phyloP scores from a whole-genome alignment of 768 basidiomycete species.

The Kwoniella europaea region DNA sequence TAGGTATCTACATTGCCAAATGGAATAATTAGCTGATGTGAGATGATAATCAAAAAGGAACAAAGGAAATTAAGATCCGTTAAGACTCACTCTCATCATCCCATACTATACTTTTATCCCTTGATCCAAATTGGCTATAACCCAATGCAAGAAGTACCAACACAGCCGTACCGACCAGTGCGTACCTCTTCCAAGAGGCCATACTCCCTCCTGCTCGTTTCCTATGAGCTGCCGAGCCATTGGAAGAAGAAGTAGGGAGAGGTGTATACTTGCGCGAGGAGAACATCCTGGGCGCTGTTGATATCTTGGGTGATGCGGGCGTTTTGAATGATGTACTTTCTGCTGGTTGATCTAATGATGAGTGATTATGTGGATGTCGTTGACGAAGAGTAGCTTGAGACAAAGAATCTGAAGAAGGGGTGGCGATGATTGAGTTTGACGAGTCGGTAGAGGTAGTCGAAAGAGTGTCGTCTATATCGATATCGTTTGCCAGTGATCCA shows the following conservation, averaged over 20 bases:
- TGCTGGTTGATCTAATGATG: not conserved
- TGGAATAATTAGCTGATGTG: not conserved
- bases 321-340: conserved; percentile 2
- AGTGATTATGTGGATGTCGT: not conserved
- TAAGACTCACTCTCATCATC: conserved; percentile 45
- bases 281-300: conserved; percentile 44
- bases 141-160: conserved; percentile 39
- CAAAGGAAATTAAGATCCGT: not conserved
- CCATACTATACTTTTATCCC: conserved; percentile 24
- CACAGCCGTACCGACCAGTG: conserved; percentile 43
- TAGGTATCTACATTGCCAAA: conserved; percentile 37
- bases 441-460: not conserved
- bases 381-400: not conserved
- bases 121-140: conserved; percentile 19
- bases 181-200: conserved; percentile 51
- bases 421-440: conserved; percentile 8
- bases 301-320: conserved; percentile 22
- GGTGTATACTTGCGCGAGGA: conserved; percentile 52
- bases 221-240: conserved; percentile 9
- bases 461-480: conserved; percentile 13
- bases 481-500: not conserved
- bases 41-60: not conserved
- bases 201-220: conserved; percentile 47
- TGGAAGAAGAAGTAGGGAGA: conserved; percentile 40
- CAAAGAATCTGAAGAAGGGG: conserved; percentile 3